A percentile compares a stretch with the other conserved stretches of the same genome.
Evolutionary conservation across 1,284 basidiomycete genomes (phyloP).

Genomic region (Melampsora larici-populina): DNA sequence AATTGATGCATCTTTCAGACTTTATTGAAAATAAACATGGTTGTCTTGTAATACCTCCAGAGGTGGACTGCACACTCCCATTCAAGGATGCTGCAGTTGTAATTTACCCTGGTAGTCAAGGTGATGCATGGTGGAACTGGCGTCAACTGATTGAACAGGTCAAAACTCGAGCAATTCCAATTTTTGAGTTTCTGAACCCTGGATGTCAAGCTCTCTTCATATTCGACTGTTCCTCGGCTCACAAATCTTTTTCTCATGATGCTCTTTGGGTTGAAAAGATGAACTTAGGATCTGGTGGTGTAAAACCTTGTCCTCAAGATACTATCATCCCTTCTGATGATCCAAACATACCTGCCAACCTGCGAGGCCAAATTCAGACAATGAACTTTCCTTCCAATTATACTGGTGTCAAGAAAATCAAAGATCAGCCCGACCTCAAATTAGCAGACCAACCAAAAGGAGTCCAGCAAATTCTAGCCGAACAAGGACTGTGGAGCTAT

Average conservation of each 20-base stretch:
- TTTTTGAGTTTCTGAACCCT: no score
- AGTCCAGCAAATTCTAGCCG: slow-evolving; percentile 4
- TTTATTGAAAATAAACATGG: no score
- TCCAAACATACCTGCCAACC: background rate
- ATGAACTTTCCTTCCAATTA: no score
- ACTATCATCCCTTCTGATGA: slow-evolving; percentile 11
- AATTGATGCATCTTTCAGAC: no score
- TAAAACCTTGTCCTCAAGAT: background rate
- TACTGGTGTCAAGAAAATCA: no score
- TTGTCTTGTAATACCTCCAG: no score
- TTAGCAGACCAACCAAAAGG: slow-evolving; percentile 10
- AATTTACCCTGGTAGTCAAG: slow-evolving; percentile 18
- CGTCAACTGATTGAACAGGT: slow-evolving; percentile 9
- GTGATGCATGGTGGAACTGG: slow-evolving; percentile 25
- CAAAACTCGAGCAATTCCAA: no score
- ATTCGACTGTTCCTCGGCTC: background rate
- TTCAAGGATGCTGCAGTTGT: slow-evolving; percentile 11
- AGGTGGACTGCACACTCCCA: no score
- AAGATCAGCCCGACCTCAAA: background rate
- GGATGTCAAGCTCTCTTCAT: no score
- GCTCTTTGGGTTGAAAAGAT: slow-evolving; percentile 6
- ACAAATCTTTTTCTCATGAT: background rate
- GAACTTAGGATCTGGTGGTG: slow-evolving; percentile 10
- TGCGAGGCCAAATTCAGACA: slow-evolving; percentile 4
- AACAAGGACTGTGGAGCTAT: slow-evolving; percentile 1